A percentile compares a stretch with the other conserved stretches of the same genome.
These are phyloP conservation scores for Calycina marina DNA, from an alignment of 2,329 filamentous ascomycete species.

Conservation along the genomic window DNA sequence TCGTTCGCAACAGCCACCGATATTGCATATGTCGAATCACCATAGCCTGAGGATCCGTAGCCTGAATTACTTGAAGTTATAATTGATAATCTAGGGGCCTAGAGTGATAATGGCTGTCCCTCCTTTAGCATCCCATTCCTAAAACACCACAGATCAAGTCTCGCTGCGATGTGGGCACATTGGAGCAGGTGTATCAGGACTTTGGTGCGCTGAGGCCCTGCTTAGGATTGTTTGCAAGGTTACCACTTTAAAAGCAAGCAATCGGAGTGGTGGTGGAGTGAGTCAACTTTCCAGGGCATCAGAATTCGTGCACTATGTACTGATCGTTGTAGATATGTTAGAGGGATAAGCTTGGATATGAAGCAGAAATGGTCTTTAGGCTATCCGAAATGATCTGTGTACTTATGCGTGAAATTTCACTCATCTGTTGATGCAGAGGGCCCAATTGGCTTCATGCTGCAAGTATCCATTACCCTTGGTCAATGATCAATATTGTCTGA, in stretches of 20 bases:
- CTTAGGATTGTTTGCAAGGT: conserved; percentile 34
- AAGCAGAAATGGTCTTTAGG: not conserved
- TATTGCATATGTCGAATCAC: conserved; percentile 9
- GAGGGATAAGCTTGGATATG: not conserved
- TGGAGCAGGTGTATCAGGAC: conserved; percentile 38
- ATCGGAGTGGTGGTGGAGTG: conserved; percentile 38
- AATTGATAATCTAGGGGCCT: not conserved
- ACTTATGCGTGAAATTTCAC: not conserved
- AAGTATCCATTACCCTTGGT: not conserved
- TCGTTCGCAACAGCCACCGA: conserved; percentile 14
- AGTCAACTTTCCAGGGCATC: conserved; percentile 6
- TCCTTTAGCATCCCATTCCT: conserved; percentile 18
- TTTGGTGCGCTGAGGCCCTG: conserved; percentile 38
- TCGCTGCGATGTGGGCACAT: too few species aligned
- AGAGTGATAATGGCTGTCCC: conserved; percentile 5
- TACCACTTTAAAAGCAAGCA: conserved; percentile 37
- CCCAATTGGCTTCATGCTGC: not conserved
- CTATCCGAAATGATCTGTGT: too few species aligned
- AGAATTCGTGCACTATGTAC: not conserved
- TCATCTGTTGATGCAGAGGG: conserved; percentile 1
- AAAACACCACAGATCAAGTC: too few species aligned
- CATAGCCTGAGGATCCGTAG: too few species aligned
- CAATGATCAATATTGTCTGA: too few species aligned
- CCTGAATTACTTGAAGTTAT: conserved; percentile 11
- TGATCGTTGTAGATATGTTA: not conserved